phyloP scores from a whole-genome alignment of 495 filamentous ascomycete species.

The Aspergillus panamensis region DNA sequence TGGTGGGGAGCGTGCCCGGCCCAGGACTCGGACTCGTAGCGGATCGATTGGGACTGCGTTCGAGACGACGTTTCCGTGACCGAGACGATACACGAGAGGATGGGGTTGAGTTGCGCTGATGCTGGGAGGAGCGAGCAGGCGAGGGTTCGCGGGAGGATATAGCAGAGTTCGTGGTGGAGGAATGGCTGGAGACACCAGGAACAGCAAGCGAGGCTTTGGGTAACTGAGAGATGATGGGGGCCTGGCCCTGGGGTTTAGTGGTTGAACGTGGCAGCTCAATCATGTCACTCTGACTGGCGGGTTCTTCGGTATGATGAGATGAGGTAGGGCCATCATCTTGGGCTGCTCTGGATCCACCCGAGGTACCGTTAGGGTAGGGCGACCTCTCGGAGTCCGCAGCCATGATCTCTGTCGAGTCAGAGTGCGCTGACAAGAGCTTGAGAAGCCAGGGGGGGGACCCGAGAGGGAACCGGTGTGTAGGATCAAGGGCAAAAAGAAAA shows the following conservation, averaged over 20 bases:
- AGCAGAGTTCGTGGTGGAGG: constrained; percentile 41
- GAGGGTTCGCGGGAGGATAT: constrained; percentile 52
- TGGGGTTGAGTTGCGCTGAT: constrained; percentile 31
- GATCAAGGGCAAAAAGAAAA: constrained; percentile 30
- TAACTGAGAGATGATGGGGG: constrained; percentile 33
- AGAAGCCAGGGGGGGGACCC: constrained; percentile 42
- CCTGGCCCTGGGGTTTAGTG: constrained; percentile 30
- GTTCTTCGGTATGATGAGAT: constrained; percentile 29
- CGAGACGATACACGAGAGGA: constrained; percentile 39
- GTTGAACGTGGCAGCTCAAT: constrained; percentile 31
- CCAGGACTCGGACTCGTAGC: constrained; percentile 38
- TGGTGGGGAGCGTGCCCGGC: constrained; percentile 49
- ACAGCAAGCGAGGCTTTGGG: constrained; percentile 37
- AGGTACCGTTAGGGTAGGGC: constrained; percentile 36
- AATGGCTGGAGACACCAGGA: constrained; percentile 31
- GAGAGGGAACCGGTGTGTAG: constrained; percentile 33
- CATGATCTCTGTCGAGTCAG: constrained; percentile 39
- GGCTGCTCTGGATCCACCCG: constrained; percentile 33
- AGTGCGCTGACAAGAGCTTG: constrained; percentile 32
- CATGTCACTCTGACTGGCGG: constrained; percentile 33
- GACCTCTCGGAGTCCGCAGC: constrained; percentile 46
- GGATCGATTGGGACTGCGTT: constrained; percentile 62
- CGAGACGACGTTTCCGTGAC: constrained; percentile 68
- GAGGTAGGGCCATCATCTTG: constrained; percentile 30
- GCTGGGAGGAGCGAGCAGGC: constrained; percentile 40